Conservation (phyloP, 805 yeast species). For the Ogataea nonfermentans region DNA sequence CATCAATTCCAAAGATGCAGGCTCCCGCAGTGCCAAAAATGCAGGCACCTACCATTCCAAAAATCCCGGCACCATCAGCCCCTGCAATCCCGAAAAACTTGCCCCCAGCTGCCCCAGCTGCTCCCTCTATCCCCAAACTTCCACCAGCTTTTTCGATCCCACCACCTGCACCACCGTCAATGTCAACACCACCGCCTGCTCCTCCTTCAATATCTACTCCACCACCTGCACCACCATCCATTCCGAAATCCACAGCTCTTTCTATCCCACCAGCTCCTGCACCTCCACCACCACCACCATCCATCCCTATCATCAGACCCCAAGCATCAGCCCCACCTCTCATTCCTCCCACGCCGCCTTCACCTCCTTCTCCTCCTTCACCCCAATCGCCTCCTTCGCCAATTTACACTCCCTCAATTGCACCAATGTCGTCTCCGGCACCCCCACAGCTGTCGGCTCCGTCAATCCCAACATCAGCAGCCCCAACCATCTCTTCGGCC, state of each 20-base stretch:
- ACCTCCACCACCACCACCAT: slow-evolving; percentile 18
- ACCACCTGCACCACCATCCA: slow-evolving; percentile 20
- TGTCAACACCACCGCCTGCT: slow-evolving; percentile 3
- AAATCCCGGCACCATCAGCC: slow-evolving; percentile 3
- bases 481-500: slow-evolving; percentile 1
- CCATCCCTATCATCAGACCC: slow-evolving; percentile 15
- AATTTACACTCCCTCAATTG: slow-evolving; percentile 4
- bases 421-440: slow-evolving; percentile 17
- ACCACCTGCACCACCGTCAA: slow-evolving; percentile 22
- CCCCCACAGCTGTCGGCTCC: slow-evolving; percentile 19
- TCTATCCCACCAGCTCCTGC: slow-evolving; percentile 9
- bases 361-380: slow-evolving; percentile 22
- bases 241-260: slow-evolving; percentile 23
- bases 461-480: slow-evolving; percentile 5
- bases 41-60: too few species aligned
- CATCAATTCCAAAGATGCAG: slow-evolving; percentile 14
- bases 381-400: slow-evolving; percentile 19
- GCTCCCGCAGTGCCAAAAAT: slow-evolving; percentile 1
- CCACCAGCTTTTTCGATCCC: slow-evolving; percentile 24
- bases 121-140: slow-evolving; percentile 14
- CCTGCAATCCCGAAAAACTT: not conserved
- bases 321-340: slow-evolving; percentile 6
- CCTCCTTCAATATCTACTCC: slow-evolving; percentile 13
- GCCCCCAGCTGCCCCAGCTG: slow-evolving; percentile 3
- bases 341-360: slow-evolving; percentile 31